A percentile compares a stretch with the other conserved stretches of the same genome.
These are phyloP conservation scores for Tetrapyrgos nigripes DNA, from an alignment of 1,284 basidiomycete species.

Conservation along the genomic window DNA sequence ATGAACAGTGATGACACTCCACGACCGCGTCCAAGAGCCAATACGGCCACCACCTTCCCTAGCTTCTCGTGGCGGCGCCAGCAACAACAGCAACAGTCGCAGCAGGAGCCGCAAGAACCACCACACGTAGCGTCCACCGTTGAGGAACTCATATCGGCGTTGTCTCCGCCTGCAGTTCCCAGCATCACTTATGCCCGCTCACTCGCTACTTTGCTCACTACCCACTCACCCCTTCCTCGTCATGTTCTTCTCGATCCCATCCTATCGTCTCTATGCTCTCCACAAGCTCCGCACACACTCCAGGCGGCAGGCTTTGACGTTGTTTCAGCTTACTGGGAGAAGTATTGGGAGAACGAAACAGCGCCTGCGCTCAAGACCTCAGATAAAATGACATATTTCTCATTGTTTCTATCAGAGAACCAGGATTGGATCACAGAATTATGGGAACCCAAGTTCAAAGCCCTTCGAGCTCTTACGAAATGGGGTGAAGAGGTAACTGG, in stretches of 20 bases:
- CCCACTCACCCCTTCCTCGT: slow-evolving; percentile 56
- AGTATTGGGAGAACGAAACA: slow-evolving; percentile 66
- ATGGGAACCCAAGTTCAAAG: slow-evolving; percentile 74
- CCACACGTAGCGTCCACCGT: neutral
- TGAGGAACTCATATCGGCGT: slow-evolving; percentile 23
- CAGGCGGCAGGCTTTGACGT: slow-evolving; percentile 76
- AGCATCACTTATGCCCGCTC: slow-evolving; percentile 58
- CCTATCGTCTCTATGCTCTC: slow-evolving; percentile 60
- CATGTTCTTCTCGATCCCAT: slow-evolving; percentile 57
- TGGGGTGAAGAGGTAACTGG: slow-evolving; percentile 66
- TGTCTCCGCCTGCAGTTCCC: slow-evolving; percentile 63
- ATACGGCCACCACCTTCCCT: slow-evolving; percentile 46
- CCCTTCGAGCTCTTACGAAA: slow-evolving; percentile 64
- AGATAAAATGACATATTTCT: slow-evolving; percentile 66
- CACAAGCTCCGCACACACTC: slow-evolving; percentile 55
- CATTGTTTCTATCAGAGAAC: slow-evolving; percentile 53
- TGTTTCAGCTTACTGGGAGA: slow-evolving; percentile 69
- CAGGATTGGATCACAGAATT: slow-evolving; percentile 64
- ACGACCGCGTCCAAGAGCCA: slow-evolving; percentile 44
- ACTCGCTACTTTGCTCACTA: slow-evolving; percentile 47
- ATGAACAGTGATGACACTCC: neutral
- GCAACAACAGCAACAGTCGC: slow-evolving; percentile 40
- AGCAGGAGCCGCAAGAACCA: no score
- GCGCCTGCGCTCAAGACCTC: slow-evolving; percentile 44
- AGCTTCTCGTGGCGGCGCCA: slow-evolving; percentile 48